Conservation (phyloP, 805 yeast species). For the Kodamaea nitidulidarum region DNA sequence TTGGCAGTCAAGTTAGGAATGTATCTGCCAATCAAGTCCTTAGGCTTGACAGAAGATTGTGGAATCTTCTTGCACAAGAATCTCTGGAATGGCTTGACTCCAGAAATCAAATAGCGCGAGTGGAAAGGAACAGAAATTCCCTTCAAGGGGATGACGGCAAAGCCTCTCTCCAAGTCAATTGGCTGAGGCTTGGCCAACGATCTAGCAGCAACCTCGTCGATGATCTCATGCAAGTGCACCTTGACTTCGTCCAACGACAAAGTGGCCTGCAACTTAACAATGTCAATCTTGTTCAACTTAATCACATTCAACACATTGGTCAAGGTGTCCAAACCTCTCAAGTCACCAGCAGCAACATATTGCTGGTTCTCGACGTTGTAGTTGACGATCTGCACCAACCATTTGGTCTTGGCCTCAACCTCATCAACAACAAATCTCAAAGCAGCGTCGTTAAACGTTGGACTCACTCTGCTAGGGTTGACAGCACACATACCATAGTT, state of each 20-base stretch:
- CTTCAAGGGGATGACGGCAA: conserved; percentile 95
- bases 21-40: conserved; percentile 88
- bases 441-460: conserved; percentile 89
- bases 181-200: conserved; percentile 91
- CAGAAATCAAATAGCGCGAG: conserved; percentile 95
- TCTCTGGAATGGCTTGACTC: conserved; percentile 98
- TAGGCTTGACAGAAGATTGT: conserved; percentile 91
- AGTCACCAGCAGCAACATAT: conserved; percentile 98
- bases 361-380: conserved; percentile 97
- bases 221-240: conserved; percentile 83
- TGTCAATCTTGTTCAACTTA: conserved; percentile 91
- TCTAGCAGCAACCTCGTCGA: conserved; percentile 77
- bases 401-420: conserved; percentile 75
- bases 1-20: conserved; percentile 98
- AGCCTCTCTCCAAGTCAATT: conserved; percentile 94
- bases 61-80: conserved; percentile 95
- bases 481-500: conserved; percentile 99
- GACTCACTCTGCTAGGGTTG: conserved; percentile 88
- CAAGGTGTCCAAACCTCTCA: conserved; percentile 89
- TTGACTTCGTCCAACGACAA: conserved; percentile 84
- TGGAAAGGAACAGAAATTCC: conserved; percentile 99
- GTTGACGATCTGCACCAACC: conserved; percentile 97
- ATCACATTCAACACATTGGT: conserved; percentile 90
- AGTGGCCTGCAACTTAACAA: conserved; percentile 77
- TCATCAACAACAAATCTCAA: conserved; percentile 90